Base-by-base conservation (phyloP, 805 yeast species). In the Lachancea thermotolerans region DNA sequence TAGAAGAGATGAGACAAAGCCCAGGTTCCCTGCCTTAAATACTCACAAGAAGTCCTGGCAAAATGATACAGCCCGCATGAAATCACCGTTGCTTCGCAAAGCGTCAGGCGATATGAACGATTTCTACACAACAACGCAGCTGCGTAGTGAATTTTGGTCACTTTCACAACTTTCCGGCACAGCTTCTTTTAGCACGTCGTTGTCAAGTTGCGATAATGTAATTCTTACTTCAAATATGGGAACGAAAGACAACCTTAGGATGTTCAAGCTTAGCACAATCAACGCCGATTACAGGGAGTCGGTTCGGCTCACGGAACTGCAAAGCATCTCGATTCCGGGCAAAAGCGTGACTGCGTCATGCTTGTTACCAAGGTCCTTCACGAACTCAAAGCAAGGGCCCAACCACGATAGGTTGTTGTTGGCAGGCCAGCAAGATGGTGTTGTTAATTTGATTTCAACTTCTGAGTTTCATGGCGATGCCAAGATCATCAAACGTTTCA, bases 381-480 rank as follows among this genome's bases (percentile, higher is more conserved):
- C 18, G 12, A 28, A 32, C 21, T 37, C 44, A 25, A 36, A 44
- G 25, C 46, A 48, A 34, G 48, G 46, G 15, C 37, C 44, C 16
- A 45, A 49, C 4, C 52, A 54, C 32, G 47, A 50, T 14, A 53
- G 53, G 16, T 10, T 50, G 16, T 15, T 83, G 37, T 57, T 80
- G n/a, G 74, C 95, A 0, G 96, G 95, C 10, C 93, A 88, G 59
- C 75, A 73, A 42, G 77, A 78, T 47, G 96, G 96, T 1, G 67
- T 75, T 44, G 86, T 81, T 0, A 86, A 90, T 62, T 61, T 89
- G 48, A 77, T 86, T 2, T 69, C 82, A 14, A 71, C 88, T 8
- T 65, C 77, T 0, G 59, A 66, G 21, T 57, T 68, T 8, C 68
- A 66, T 4, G 72, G 72, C 18, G 69, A 74, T 45, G 96, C 96